Conservation (phyloP, 495 filamentous ascomycete genomes). For the Penicillium subrubescens region DNA sequence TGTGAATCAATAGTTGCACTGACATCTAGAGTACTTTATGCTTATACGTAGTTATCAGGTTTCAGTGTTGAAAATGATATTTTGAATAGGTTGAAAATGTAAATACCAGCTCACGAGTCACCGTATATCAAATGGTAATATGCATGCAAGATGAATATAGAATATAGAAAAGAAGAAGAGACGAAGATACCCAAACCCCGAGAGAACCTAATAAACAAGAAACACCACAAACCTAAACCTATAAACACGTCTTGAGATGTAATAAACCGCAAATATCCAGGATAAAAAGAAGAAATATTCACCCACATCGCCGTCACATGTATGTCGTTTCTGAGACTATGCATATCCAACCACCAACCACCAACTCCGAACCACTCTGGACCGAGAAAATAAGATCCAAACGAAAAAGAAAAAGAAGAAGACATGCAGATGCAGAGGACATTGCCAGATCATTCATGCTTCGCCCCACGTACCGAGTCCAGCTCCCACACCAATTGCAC, state of each 20-base stretch:
- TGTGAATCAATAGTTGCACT: too few species aligned
- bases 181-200: background rate
- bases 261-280: background rate
- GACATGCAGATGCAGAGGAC: background rate
- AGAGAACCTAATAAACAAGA: background rate
- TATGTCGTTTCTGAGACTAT: conserved; percentile 1
- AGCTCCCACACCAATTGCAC: conserved; percentile 60
- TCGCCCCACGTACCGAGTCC: conserved; percentile 78
- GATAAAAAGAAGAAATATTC: background rate
- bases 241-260: background rate
- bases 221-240: background rate
- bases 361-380: background rate
- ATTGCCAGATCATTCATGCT: conserved; percentile 47
- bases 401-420: background rate
- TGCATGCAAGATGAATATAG: background rate
- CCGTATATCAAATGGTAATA: background rate
- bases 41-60: too few species aligned
- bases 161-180: too few species aligned
- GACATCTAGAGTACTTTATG: too few species aligned
- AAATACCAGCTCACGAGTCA: background rate
- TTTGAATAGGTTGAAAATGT: background rate
- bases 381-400: background rate
- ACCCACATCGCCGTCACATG: background rate
- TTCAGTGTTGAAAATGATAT: background rate
- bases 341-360: background rate